A percentile compares a stretch with the other conserved stretches of the same genome.
Evolutionary conservation across 805 yeast genomes (phyloP).

Genomic region (Dipodascopsis tothii): DNA sequence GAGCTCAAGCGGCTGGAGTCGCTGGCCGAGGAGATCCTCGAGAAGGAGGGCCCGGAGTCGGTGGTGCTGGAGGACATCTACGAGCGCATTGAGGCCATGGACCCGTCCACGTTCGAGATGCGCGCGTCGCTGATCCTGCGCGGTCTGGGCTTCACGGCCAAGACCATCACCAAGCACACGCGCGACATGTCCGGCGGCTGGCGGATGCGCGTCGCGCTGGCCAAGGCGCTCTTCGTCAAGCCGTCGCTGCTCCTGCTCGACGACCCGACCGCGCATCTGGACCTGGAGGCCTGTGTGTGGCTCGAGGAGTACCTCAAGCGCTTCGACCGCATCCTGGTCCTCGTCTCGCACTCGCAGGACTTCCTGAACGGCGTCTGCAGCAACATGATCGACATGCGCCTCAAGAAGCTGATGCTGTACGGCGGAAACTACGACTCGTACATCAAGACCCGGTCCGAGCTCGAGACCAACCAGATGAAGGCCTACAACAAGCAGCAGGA

Average conservation of each 20-base stretch:
- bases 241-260: slow-evolving; percentile 90
- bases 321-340: slow-evolving; percentile 85
- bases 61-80: slow-evolving; percentile 77
- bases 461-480: slow-evolving; percentile 96
- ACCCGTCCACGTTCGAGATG: slow-evolving; percentile 89
- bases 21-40: slow-evolving; percentile 78
- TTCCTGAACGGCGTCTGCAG: slow-evolving; percentile 98
- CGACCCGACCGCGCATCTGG: slow-evolving; percentile 99
- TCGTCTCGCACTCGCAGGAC: slow-evolving; percentile 98
- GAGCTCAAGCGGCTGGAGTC: slow-evolving; percentile 88
- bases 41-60: slow-evolving; percentile 90
- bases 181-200: slow-evolving; percentile 99
- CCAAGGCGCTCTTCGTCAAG: slow-evolving; percentile 95
- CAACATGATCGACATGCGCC: slow-evolving; percentile 96
- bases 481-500: slow-evolving; percentile 96
- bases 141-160: slow-evolving; percentile 91
- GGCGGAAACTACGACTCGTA: slow-evolving; percentile 99
- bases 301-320: slow-evolving; percentile 93
- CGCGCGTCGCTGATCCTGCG: slow-evolving; percentile 92
- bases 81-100: slow-evolving; percentile 93
- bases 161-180: slow-evolving; percentile 85
- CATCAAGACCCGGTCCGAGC: slow-evolving; percentile 85
- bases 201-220: slow-evolving; percentile 99
- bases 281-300: slow-evolving; percentile 99
- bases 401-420: slow-evolving; percentile 58